Conservation (phyloP, 1,284 basidiomycete genomes). For the Pseudozyma hubeiensis region DNA sequence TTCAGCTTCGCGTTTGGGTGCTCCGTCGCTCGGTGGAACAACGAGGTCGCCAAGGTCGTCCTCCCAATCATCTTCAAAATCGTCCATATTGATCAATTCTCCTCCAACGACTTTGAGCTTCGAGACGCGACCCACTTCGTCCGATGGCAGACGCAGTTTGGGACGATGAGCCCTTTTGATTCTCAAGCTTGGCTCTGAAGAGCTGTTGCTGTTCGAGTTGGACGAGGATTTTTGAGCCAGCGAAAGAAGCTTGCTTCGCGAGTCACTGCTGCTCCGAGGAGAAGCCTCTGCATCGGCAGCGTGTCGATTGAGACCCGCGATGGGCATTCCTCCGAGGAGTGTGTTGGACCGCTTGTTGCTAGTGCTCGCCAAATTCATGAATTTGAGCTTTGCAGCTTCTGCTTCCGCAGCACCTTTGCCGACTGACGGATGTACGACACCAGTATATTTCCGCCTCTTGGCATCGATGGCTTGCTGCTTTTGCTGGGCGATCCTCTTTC, state of each 20-base stretch:
- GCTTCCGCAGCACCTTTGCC: not conserved
- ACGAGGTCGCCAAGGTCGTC: conserved; percentile 17
- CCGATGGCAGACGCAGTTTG: conserved; percentile 23
- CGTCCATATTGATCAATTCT: conserved; percentile 30
- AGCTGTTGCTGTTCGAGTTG: not conserved
- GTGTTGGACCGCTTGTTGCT: conserved; percentile 1
- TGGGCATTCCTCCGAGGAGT: conserved; percentile 7
- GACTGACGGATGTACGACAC: conserved; percentile 1
- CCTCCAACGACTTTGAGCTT: conserved; percentile 28
- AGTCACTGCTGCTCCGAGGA: conserved; percentile 7
- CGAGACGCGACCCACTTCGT: conserved; percentile 6
- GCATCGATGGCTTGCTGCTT: conserved; percentile 3
- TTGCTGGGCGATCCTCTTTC: conserved; percentile 26
- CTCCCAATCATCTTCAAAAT: conserved; percentile 38
- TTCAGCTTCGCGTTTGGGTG: not conserved
- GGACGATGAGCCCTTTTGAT: conserved; percentile 33
- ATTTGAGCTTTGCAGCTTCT: conserved; percentile 14
- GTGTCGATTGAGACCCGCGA: conserved; percentile 11
- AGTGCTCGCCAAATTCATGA: conserved; percentile 7
- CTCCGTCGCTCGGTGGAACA: not conserved
- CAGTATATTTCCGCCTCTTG: conserved; percentile 35
- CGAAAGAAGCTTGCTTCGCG: conserved; percentile 26
- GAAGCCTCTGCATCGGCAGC: conserved; percentile 1
- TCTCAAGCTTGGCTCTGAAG: conserved; percentile 19
- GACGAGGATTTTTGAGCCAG: conserved; percentile 8